Conservation (phyloP, 2,329 filamentous ascomycete species). For the Fusarium oxysporum region DNA sequence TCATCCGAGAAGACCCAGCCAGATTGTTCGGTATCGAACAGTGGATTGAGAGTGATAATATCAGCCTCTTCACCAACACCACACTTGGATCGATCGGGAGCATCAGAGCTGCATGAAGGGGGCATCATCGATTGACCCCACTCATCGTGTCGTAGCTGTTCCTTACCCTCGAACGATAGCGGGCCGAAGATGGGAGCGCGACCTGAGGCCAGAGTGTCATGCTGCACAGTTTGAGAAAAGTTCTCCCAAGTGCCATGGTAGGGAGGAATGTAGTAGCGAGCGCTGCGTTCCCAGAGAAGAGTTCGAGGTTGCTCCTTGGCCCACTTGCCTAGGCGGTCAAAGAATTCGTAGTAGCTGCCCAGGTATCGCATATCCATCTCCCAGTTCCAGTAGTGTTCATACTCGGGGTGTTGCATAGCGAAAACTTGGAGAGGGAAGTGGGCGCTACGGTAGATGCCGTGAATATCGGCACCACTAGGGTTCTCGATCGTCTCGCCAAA, state of each 20-base stretch:
- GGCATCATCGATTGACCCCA: conserved; percentile 66
- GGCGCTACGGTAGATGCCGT: conserved; percentile 75
- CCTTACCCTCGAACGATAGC: conserved; percentile 61
- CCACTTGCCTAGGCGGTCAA: conserved; percentile 75
- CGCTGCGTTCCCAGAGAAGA: conserved; percentile 81
- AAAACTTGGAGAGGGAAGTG: conserved; percentile 75
- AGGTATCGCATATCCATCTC: conserved; percentile 76
- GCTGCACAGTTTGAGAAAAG: conserved; percentile 73
- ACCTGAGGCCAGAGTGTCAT: conserved; percentile 66
- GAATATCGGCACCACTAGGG: conserved; percentile 67
- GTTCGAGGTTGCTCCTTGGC: conserved; percentile 74
- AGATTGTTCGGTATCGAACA: conserved; percentile 77
- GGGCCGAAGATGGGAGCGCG: conserved; percentile 77
- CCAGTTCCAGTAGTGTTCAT: conserved; percentile 77
- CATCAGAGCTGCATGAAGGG: conserved; percentile 64
- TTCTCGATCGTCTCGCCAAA: conserved; percentile 76
- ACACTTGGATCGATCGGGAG: conserved; percentile 62
- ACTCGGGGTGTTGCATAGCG: conserved; percentile 71
- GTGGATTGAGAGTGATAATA: conserved; percentile 80
- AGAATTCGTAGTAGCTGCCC: conserved; percentile 78
- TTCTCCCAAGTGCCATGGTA: conserved; percentile 79
- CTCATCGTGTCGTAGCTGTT: conserved; percentile 62
- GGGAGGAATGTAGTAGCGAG: conserved; percentile 80
- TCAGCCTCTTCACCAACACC: conserved; percentile 79
- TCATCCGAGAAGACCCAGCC: conserved; percentile 80